Conservation (phyloP, 225 moss, liverwort and hornwort species). For the Polytrichum commune region DNA sequence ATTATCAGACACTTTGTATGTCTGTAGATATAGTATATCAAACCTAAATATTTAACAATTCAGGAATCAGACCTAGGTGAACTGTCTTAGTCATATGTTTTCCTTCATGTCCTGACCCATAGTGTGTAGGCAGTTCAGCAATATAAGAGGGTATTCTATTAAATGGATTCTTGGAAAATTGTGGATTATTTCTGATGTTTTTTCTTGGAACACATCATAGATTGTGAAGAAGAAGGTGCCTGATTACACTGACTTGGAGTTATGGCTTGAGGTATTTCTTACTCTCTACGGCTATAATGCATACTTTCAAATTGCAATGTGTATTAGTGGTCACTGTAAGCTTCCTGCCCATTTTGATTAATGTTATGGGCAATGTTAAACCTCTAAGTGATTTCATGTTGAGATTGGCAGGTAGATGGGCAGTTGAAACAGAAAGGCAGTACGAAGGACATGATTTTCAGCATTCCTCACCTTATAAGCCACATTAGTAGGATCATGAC, state of each 20-base stretch:
- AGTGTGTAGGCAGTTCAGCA: too few species aligned
- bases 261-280: conserved; percentile 74
- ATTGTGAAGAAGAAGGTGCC: conserved; percentile 76
- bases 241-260: conserved; percentile 60
- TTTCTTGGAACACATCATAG: conserved; percentile 25
- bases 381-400: not conserved
- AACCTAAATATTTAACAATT: too few species aligned
- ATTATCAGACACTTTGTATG: too few species aligned
- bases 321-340: not conserved
- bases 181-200: not conserved
- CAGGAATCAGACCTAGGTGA: too few species aligned
- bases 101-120: too few species aligned
- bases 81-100: too few species aligned
- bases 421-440: conserved; percentile 74
- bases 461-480: conserved; percentile 62
- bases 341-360: too few species aligned
- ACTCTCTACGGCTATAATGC: not conserved
- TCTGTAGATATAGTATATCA: too few species aligned
- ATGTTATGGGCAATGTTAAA: too few species aligned
- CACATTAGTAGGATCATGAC: conserved; percentile 85
- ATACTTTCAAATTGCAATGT: not conserved
- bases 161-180: not conserved
- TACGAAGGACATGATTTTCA: conserved; percentile 88
- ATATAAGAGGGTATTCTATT: too few species aligned
- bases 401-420: conserved; percentile 71